Base-by-base conservation (phyloP, 331 rosid genomes). In the Stylosanthes scabra region DNA sequence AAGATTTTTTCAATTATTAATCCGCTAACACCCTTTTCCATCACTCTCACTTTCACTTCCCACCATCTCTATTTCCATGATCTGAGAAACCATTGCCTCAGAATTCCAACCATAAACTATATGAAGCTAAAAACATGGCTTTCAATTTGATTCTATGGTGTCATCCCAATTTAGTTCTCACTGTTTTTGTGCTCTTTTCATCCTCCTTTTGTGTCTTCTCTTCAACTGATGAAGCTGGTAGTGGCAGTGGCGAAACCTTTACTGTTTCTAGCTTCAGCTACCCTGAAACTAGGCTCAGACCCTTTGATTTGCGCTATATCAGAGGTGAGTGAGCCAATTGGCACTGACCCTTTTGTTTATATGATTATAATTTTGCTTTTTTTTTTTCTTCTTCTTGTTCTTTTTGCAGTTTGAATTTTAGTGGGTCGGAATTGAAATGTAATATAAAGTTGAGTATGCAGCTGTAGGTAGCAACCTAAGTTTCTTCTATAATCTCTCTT, bases 231-330 rank as follows among this genome's bases (percentile, higher is more conserved):
- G 81, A 87, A 63, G 63, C 27, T 59, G 80, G 37, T 31, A 5
- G 63, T 31, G 37, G 63, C 60, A 80, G 70, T 7, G 82, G 27
- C 75, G 82, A 81, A 74, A 86, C 79, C 84, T 87, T 89, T 75
- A 91, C 84, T 34, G 71, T 89, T 75, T 91, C 96, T 52, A 87
- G 88, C 88, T 83, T 89, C 79, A 81, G 84, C 39, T 91, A 89
- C 79, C 93, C 96, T 29, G 67, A 80, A 65, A 81, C 89, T 49
- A 50, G 71, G 56, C 74, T 91, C 74, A 70, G 75, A 74, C 80
- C 93, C 46, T 91, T 84, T 68, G 89, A 84, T 47, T 85, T 81
- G 66, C 93, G 93, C 5, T 92, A 89, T 70, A 84, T 89, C 56
- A 86, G 97, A 88, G 97, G 97, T 89, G 66, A 16, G 83, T 59